Evolutionary conservation across 371 early-diverging fungal genomes (phyloP).

Genomic region (Mucor velutinosus): DNA sequence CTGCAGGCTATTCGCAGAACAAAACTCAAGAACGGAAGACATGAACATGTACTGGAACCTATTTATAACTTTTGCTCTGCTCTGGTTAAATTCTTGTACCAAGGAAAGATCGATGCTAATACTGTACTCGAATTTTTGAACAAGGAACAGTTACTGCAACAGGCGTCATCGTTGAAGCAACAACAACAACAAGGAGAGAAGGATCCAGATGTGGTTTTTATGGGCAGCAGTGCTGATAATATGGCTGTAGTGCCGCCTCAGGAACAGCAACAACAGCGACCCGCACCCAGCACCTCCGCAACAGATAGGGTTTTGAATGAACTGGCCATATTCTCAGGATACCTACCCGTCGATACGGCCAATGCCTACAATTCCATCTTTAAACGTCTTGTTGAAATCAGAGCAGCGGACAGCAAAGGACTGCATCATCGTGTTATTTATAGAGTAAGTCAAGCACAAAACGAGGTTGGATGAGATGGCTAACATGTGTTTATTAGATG

Average conservation of each 20-base stretch:
- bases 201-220: background rate
- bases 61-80: conserved; percentile 59
- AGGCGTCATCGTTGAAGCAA: background rate
- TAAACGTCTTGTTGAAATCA: conserved; percentile 49
- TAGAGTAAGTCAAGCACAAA: conserved; percentile 45
- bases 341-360: conserved; percentile 21
- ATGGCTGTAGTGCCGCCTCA: background rate
- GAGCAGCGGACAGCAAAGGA: conserved; percentile 56
- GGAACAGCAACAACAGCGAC: background rate
- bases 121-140: conserved; percentile 3
- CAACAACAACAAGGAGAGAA: background rate
- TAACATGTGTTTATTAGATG: conserved; percentile 36
- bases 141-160: conserved; percentile 9
- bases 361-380: conserved; percentile 49
- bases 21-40: conserved; percentile 46
- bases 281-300: background rate
- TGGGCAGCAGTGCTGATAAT: background rate
- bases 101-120: conserved; percentile 46
- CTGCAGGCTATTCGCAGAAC: conserved; percentile 43
- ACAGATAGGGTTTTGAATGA: background rate
- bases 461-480: background rate
- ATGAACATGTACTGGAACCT: conserved; percentile 64
- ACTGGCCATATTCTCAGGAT: background rate
- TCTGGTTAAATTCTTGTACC: conserved; percentile 54
- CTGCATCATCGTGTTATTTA: conserved; percentile 73